Evolutionary conservation across 164 flowering plant genomes (phyloP).

Genomic region (Vitis vinifera): ASM3070453v1 NC_081810.1:7521001-7521500

Average conservation of each 20-base stretch:
- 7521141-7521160: not conserved
- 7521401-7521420: constrained; percentile 17
- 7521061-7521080: constrained; percentile 40
- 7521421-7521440: not conserved
- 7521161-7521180: constrained; percentile 5
- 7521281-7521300: constrained; percentile 10
- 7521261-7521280: not conserved
- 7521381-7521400: constrained; percentile 9
- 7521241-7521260: constrained; percentile 3
- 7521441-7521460: constrained; percentile 20
- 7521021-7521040: constrained; percentile 65
- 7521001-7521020: constrained; percentile 52
- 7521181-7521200: constrained; percentile 10
- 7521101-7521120: constrained; percentile 44
- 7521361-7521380: not conserved
- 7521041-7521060: constrained; percentile 13
- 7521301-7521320: not conserved
- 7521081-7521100: constrained; percentile 36
- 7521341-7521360: not conserved
- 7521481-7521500: constrained; percentile 19
- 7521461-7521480: constrained; percentile 3
- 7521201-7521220: not conserved
- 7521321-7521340: not conserved
- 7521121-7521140: constrained; percentile 9
- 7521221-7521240: not conserved